These are phyloP conservation scores for Yamadazyma epiphylla DNA, from an alignment of 1,139 yeast genomes.

Conservation along the genomic window DNA sequence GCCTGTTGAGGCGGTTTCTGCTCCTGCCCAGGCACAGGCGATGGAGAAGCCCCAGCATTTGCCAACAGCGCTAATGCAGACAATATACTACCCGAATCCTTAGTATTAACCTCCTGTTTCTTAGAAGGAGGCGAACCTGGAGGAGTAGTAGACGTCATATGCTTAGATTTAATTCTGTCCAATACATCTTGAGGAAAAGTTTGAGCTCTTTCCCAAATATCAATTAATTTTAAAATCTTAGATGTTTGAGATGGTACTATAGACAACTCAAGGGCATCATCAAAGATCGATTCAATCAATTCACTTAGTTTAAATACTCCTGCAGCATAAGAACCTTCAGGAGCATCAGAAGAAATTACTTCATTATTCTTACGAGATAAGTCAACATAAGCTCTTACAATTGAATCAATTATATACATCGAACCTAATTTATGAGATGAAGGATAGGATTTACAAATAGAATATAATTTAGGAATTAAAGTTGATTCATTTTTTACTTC, in stretches of 20 bases:
- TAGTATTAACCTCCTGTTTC: neutral
- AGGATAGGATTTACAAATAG: slow-evolving; percentile 73
- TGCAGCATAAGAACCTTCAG: slow-evolving; percentile 72
- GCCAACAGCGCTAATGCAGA: slow-evolving; percentile 45
- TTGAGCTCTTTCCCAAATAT: slow-evolving; percentile 87
- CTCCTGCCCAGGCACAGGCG: slow-evolving; percentile 3
- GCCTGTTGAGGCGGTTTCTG: slow-evolving; percentile 7
- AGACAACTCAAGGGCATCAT: slow-evolving; percentile 56
- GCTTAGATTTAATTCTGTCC: slow-evolving; percentile 53
- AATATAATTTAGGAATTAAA: slow-evolving; percentile 55
- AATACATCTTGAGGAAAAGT: slow-evolving; percentile 64
- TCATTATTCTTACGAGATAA: slow-evolving; percentile 60
- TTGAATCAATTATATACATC: slow-evolving; percentile 86
- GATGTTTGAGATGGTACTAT: slow-evolving; percentile 52
- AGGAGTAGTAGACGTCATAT: slow-evolving; percentile 57
- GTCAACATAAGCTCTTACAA: slow-evolving; percentile 81
- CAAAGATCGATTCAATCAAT: slow-evolving; percentile 54
- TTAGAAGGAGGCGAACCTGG: slow-evolving; percentile 47
- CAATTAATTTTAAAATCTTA: slow-evolving; percentile 78
- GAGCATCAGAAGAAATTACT: slow-evolving; percentile 41
- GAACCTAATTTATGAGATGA: slow-evolving; percentile 85
- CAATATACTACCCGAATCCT: slow-evolving; percentile 55
- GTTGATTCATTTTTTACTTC: slow-evolving; percentile 57
- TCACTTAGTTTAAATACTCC: slow-evolving; percentile 63
- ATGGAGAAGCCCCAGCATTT: too few relatives aligned